phyloP scores from a whole-genome alignment of 352 stramenopile species.

The Globisporangium takayamanum region DNA sequence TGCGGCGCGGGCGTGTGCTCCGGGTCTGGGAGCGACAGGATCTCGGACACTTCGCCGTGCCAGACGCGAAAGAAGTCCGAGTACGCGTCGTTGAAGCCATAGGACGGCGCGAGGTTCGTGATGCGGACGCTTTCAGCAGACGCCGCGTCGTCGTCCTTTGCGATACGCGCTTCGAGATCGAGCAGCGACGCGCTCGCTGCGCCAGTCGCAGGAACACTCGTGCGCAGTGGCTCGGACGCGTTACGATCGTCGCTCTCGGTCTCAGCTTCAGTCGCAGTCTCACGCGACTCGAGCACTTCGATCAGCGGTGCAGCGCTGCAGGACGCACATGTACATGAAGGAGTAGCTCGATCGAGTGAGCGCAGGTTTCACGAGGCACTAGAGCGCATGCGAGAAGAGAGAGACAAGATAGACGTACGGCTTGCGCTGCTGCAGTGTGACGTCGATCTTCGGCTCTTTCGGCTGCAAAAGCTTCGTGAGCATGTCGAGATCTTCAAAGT shows the following conservation, averaged over 20 bases:
- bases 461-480: constrained; percentile 88
- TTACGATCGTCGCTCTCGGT: too few relatives aligned
- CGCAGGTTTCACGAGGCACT: neutral
- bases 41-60: constrained; percentile 88
- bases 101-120: constrained; percentile 57
- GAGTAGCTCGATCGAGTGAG: neutral
- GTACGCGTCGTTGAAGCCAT: constrained; percentile 94
- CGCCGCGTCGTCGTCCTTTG: constrained; percentile 12
- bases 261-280: constrained; percentile 5
- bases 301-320: constrained; percentile 60
- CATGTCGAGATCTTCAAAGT: constrained; percentile 92
- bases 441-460: constrained; percentile 33
- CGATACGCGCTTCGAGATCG: constrained; percentile 39
- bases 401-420: constrained; percentile 15
- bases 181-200: constrained; percentile 39
- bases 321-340: neutral
- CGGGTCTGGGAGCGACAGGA: constrained; percentile 90
- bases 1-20: constrained; percentile 72
- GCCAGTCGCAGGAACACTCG: neutral
- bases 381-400: neutral
- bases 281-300: constrained; percentile 64
- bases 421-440: constrained; percentile 21
- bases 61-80: constrained; percentile 90
- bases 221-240: neutral
- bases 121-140: constrained; percentile 17